A percentile compares a stretch with the other conserved stretches of the same genome.
These are phyloP conservation scores for Diaporthe australafricana DNA, from an alignment of 2,329 filamentous ascomycete species.

Conservation along the genomic window DNA sequence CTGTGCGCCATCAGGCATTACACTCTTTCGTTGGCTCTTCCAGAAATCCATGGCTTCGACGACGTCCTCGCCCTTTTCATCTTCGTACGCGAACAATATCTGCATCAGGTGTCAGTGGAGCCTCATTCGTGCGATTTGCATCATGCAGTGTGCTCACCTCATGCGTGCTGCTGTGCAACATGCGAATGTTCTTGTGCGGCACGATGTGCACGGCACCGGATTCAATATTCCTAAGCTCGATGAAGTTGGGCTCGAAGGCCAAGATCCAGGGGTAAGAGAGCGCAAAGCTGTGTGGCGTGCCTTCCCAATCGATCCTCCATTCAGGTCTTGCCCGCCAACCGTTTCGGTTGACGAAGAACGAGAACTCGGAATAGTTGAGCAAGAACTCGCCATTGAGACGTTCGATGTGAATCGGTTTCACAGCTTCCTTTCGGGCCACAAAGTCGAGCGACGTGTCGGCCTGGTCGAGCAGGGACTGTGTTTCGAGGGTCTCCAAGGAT, in stretches of 20 bases:
- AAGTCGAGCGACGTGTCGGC: conserved; percentile 98
- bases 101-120: conserved; percentile 54
- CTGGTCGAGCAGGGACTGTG: conserved; percentile 95
- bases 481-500: conserved; percentile 95
- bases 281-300: conserved; percentile 89
- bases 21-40: conserved; percentile 70
- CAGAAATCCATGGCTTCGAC: conserved; percentile 98
- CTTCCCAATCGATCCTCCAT: conserved; percentile 98
- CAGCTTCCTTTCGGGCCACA: conserved; percentile 91
- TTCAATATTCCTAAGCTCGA: conserved; percentile 96
- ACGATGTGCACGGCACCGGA: conserved; percentile 95
- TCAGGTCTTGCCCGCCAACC: conserved; percentile 96
- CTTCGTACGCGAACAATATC: conserved; percentile 98
- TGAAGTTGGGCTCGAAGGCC: conserved; percentile 97
- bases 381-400: conserved; percentile 96
- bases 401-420: conserved; percentile 96
- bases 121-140: neutral
- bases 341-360: conserved; percentile 98
- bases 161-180: conserved; percentile 96
- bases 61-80: conserved; percentile 92
- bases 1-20: conserved; percentile 41
- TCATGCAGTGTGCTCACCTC: conserved; percentile 72
- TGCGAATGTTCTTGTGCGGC: conserved; percentile 94
- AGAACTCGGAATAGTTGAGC: conserved; percentile 98
- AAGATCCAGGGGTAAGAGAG: conserved; percentile 97